Percentiles rank a stretch among this genome's conserved stretches.
phyloP scores from a whole-genome alignment of 805 yeast species.

The Pichia sporocuriosa region DNA sequence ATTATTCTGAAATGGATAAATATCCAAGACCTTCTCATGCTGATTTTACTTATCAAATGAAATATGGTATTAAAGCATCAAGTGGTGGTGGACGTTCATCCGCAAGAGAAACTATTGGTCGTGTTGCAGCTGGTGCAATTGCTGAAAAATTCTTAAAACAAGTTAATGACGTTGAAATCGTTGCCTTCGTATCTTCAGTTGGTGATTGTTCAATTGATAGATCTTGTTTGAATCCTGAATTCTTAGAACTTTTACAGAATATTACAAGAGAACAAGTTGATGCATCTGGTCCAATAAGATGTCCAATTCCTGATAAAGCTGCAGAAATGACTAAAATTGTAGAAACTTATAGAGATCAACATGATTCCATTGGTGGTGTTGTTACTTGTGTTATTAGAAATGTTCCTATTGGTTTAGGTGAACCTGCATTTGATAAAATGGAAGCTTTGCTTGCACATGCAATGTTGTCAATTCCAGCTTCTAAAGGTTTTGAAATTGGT shows the following conservation, averaged over 20 bases:
- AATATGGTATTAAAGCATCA: conserved; percentile 89
- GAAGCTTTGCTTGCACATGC: conserved; percentile 97
- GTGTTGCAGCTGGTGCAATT: conserved; percentile 98
- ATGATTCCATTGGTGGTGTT: conserved; percentile 95
- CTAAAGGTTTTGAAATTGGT: conserved; percentile 97
- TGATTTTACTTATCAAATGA: conserved; percentile 84
- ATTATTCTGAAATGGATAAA: conserved; percentile 89
- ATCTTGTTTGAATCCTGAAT: conserved; percentile 56
- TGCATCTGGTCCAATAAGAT: conserved; percentile 81
- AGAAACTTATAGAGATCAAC: conserved; percentile 74
- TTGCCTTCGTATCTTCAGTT: conserved; percentile 92
- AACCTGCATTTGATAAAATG: conserved; percentile 93
- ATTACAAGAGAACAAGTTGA: conserved; percentile 88
- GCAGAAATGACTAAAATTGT: conserved; percentile 81
- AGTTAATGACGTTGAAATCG: conserved; percentile 82
- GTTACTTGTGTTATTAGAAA: conserved; percentile 96
- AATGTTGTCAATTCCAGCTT: conserved; percentile 95
- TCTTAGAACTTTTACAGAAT: conserved; percentile 60
- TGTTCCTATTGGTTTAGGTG: conserved; percentile 93
- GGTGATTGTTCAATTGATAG: conserved; percentile 77
- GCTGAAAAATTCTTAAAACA: conserved; percentile 85
- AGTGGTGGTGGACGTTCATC: conserved; percentile 97
- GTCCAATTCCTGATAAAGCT: conserved; percentile 72
- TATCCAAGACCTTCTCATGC: conserved; percentile 99
- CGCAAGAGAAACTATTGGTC: conserved; percentile 96